Percentiles rank a stretch among this genome's conserved stretches.
These are phyloP conservation scores for Clonostachys byssicola DNA, from an alignment of 2,329 filamentous ascomycete species.

Conservation along the genomic window DNA sequence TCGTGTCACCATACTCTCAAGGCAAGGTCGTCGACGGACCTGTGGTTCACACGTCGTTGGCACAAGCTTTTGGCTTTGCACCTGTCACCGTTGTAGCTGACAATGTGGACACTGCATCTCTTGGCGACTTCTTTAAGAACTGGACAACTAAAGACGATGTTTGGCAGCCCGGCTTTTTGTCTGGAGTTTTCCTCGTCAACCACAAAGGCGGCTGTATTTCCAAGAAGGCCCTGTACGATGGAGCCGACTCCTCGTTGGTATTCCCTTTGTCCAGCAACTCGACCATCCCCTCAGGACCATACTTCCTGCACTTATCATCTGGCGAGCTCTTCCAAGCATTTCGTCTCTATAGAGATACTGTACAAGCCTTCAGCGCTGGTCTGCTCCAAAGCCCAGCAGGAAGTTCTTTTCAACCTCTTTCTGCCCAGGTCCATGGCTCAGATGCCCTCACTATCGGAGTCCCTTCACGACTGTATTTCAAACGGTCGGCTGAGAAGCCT, in stretches of 20 bases:
- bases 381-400: slow-evolving; percentile 21
- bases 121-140: slow-evolving; percentile 17
- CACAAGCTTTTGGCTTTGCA: slow-evolving; percentile 20
- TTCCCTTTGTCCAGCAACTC: slow-evolving; percentile 8
- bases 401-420: slow-evolving; percentile 20
- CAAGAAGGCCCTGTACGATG: slow-evolving; percentile 9
- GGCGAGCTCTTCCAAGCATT: slow-evolving; percentile 25
- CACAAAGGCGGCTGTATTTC: slow-evolving; percentile 8
- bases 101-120: slow-evolving; percentile 7
- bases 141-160: slow-evolving; percentile 22
- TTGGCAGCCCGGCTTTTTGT: slow-evolving; percentile 15
- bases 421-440: slow-evolving; percentile 15
- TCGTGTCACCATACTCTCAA: slow-evolving; percentile 22
- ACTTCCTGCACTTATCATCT: slow-evolving; percentile 24
- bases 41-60: slow-evolving; percentile 4
- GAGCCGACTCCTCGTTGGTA: slow-evolving; percentile 7
- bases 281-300: slow-evolving; percentile 23
- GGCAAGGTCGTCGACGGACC: slow-evolving; percentile 13
- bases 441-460: slow-evolving; percentile 34
- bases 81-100: slow-evolving; percentile 25
- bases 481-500: slow-evolving; percentile 45
- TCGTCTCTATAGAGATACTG: slow-evolving; percentile 27
- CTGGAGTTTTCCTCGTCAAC: slow-evolving; percentile 11
- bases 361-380: slow-evolving; percentile 20
- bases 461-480: slow-evolving; percentile 57